Conservation (phyloP, 129 eudicot genomes). For the Oenanthe sinensis region DNA sequence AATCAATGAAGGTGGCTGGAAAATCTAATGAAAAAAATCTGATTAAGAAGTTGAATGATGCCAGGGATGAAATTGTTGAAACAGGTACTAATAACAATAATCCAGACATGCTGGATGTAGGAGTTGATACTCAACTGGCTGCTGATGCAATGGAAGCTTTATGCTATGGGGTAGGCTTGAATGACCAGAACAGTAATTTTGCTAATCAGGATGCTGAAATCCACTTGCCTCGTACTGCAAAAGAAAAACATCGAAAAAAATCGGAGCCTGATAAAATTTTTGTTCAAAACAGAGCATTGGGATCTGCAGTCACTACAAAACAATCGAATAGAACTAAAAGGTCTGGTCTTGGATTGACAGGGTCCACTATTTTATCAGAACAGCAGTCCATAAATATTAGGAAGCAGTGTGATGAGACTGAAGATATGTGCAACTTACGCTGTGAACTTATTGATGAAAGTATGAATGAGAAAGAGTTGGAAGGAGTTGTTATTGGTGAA, state of each 20-base stretch:
- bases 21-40: slow-evolving; percentile 28
- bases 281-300: slow-evolving; percentile 14
- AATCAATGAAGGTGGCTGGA: slow-evolving; percentile 21
- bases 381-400: slow-evolving; percentile 12
- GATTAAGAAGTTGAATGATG: slow-evolving; percentile 22
- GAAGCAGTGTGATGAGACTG: slow-evolving; percentile 14
- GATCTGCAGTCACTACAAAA: slow-evolving; percentile 32
- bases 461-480: slow-evolving; percentile 20
- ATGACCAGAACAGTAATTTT: slow-evolving; percentile 15
- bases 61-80: slow-evolving; percentile 11
- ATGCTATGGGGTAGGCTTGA: slow-evolving; percentile 33
- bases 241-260: slow-evolving; percentile 10
- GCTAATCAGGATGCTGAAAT: slow-evolving; percentile 13
- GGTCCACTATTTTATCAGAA: slow-evolving; percentile 12
- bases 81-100: slow-evolving; percentile 16
- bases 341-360: slow-evolving; percentile 23
- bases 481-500: slow-evolving; percentile 20
- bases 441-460: slow-evolving; percentile 12
- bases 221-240: slow-evolving; percentile 5
- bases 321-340: slow-evolving; percentile 27
- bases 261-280: slow-evolving; percentile 5
- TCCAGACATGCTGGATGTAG: slow-evolving; percentile 29
- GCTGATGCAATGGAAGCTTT: slow-evolving; percentile 88
- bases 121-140: slow-evolving; percentile 85
- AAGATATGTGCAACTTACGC: slow-evolving; percentile 12